These are phyloP conservation scores for Debaryomyces udenii DNA, from an alignment of 1,139 yeast genomes.

Conservation along the genomic window DNA sequence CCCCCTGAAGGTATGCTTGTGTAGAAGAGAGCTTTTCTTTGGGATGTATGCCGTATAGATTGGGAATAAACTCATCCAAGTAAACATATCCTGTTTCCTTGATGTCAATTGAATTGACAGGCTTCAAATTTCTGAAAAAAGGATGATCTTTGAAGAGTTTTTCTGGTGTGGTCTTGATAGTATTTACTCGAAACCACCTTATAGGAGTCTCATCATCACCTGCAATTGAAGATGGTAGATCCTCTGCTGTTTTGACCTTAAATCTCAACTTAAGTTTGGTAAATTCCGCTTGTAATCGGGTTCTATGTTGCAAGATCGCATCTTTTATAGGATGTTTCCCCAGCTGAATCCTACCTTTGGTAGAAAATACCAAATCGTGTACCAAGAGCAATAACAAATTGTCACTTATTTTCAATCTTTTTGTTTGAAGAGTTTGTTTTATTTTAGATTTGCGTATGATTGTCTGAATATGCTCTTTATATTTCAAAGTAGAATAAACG, in stretches of 20 bases:
- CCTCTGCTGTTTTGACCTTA: conserved; percentile 46
- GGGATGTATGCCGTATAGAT: conserved; percentile 83
- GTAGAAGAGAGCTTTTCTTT: conserved; percentile 65
- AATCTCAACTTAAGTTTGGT: conserved; percentile 74
- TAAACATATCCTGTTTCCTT: conserved; percentile 58
- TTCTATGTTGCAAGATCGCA: conserved; percentile 73
- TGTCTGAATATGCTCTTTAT: conserved; percentile 60
- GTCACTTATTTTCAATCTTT: conserved; percentile 44
- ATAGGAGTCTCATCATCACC: conserved; percentile 74
- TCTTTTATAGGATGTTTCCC: conserved; percentile 89
- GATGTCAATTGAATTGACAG: conserved; percentile 52
- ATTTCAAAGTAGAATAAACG: conserved; percentile 74
- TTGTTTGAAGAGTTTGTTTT: conserved; percentile 40
- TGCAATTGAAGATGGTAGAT: conserved; percentile 36
- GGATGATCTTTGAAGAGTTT: conserved; percentile 44
- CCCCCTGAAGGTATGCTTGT: conserved; percentile 70
- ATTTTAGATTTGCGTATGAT: conserved; percentile 70
- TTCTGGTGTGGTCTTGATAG: conserved; percentile 46
- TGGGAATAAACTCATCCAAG: conserved; percentile 70
- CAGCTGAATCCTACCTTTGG: conserved; percentile 81
- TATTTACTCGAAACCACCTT: conserved; percentile 84
- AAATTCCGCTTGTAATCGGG: conserved; percentile 80
- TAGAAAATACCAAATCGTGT: conserved; percentile 79
- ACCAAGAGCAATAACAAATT: conserved; percentile 64
- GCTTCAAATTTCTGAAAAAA: conserved; percentile 48